Conservation (phyloP, 1,284 basidiomycete species). For the Cutaneotrichosporon arboriforme region DNA sequence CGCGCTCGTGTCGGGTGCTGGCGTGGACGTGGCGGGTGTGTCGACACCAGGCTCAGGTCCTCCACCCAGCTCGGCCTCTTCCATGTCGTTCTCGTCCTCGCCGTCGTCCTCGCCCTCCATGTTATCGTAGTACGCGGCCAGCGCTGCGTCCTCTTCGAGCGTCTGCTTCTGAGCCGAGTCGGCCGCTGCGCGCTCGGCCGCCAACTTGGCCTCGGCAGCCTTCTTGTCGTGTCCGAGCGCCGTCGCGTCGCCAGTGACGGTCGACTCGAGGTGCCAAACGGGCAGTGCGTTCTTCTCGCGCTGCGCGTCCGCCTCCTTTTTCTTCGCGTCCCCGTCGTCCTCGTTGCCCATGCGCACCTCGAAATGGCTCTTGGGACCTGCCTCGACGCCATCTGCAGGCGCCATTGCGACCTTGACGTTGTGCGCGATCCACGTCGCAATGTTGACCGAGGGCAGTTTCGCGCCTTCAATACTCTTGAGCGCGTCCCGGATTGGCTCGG, state of each 20-base stretch:
- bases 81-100: slow-evolving; percentile 20
- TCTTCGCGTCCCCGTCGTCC: slow-evolving; percentile 71
- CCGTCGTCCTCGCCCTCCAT: slow-evolving; percentile 20
- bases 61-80: slow-evolving; percentile 8
- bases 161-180: slow-evolving; percentile 6
- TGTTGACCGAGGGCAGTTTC: slow-evolving; percentile 38
- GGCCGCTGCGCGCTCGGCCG: slow-evolving; percentile 5
- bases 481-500: slow-evolving; percentile 77
- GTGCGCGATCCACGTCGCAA: slow-evolving; percentile 41
- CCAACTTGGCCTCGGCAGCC: slow-evolving; percentile 8
- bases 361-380: slow-evolving; percentile 55
- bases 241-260: slow-evolving; percentile 85
- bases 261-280: slow-evolving; percentile 89
- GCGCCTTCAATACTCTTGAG: slow-evolving; percentile 78
- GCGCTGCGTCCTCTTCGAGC: slow-evolving; percentile 26
- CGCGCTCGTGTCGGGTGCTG: slow-evolving; percentile 1
- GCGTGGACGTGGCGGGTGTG: not conserved
- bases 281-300: slow-evolving; percentile 87
- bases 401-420: slow-evolving; percentile 51
- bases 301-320: slow-evolving; percentile 66
- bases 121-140: slow-evolving; percentile 29
- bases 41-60: not conserved
- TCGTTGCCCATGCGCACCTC: slow-evolving; percentile 73
- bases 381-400: slow-evolving; percentile 61
- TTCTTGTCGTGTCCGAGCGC: slow-evolving; percentile 58